Evolutionary conservation across 2,329 filamentous ascomycete species (phyloP), one percentile per base, ranked within the genome.

Genomic region (Elsinoe australis): DNA sequence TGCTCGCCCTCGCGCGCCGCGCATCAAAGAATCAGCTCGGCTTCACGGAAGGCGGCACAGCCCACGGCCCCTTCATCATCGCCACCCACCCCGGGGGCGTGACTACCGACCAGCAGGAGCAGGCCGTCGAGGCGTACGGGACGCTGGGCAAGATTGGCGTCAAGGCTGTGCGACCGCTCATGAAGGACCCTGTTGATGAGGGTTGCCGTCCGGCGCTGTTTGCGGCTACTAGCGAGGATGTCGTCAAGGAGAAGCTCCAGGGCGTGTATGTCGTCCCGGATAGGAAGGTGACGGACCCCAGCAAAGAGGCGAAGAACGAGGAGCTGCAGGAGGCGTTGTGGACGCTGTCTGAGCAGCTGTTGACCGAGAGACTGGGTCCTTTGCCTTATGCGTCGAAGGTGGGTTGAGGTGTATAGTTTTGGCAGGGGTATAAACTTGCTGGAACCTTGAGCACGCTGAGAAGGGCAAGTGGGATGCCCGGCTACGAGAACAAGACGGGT

Each of bases 81-180:
- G 70, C 71, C 0, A 70, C 67, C 5, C 72, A 76, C 49, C 72
- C 73, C 0, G 73, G 73, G 1, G 73, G 58, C 7, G 68, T 75
- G 10, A 54, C 53, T 4, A 75, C 72, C 0, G 69, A 72, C 52
- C 70, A 74, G 56, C 71, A 63, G 47, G 56, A 67, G 4, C 73
- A 76, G 51, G 69, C 71, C 0, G 64, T 68, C 10, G 71, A 75
- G 26, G 68, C 70, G 1, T 75, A 78, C 50, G 72, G 71, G 1
- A 65, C 61, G 0, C 51, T 71, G 1, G 71, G 70, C 12, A 71
- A 69, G 49, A 55, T 73, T 26, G 70, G 68, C 1, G 69, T 72
- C 7, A 65, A 61, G 41, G 64, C 60, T 2, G 58, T 67, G 2
- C 56, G 64, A 24, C 71, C 71, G 1, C 70, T 75, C 51, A 67